Evolutionary conservation across 768 basidiomycete genomes (phyloP).

Genomic region (Gloeopeniophorella convolvens): DNA sequence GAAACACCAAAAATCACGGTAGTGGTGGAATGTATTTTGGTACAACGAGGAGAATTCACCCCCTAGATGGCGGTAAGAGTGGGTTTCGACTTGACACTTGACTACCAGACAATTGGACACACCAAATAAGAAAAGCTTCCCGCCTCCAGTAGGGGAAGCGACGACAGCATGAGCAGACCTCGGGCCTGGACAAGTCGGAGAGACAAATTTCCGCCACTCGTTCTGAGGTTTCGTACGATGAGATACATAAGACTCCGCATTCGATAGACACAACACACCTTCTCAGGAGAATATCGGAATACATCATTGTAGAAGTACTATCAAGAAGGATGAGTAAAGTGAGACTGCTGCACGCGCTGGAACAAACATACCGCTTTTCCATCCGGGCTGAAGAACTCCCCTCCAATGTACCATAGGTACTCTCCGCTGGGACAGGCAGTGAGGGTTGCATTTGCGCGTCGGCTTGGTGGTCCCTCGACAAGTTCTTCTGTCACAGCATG

Average conservation of each 20-base stretch:
- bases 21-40: slow-evolving; percentile 84
- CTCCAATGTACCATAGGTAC: slow-evolving; percentile 79
- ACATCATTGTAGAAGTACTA: slow-evolving; percentile 90
- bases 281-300: slow-evolving; percentile 80
- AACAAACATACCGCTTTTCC: slow-evolving; percentile 54
- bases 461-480: slow-evolving; percentile 73
- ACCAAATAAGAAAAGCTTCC: slow-evolving; percentile 83
- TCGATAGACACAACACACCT: slow-evolving; percentile 34
- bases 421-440: slow-evolving; percentile 76
- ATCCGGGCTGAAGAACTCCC: slow-evolving; percentile 86
- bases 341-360: neutral
- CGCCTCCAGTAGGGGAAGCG: slow-evolving; percentile 68
- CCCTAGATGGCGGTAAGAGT: slow-evolving; percentile 34
- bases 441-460: slow-evolving; percentile 78
- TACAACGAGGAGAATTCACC: slow-evolving; percentile 83
- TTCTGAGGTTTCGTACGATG: slow-evolving; percentile 53
- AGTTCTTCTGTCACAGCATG: slow-evolving; percentile 83
- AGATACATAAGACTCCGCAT: no score
- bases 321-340: neutral
- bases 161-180: slow-evolving; percentile 83
- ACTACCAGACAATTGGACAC: no score
- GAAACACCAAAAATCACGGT: slow-evolving; percentile 86
- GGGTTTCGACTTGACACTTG: no score
- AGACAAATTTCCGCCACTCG: slow-evolving; percentile 86
- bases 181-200: slow-evolving; percentile 80